Evolutionary conservation across 345 rosid species (phyloP), one percentile per base, ranked within the genome.

Genomic region (Aquilaria sinensis): DNA sequence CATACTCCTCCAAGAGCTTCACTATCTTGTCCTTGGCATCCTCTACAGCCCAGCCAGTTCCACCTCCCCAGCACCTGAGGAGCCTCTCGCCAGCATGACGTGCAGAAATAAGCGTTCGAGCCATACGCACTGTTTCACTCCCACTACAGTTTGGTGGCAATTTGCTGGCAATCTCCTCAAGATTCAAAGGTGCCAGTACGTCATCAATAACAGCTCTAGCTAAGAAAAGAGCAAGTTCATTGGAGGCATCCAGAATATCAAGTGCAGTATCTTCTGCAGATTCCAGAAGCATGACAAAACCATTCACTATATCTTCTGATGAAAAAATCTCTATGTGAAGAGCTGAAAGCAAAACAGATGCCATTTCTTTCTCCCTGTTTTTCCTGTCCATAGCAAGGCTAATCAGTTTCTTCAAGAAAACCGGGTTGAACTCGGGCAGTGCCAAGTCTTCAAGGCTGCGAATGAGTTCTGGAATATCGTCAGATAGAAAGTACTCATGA

Each of bases 331-430:
- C 97, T 57, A 95, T 83, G 77, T 95, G 96, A 66, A 95, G 96
- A 57, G 96, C 83, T 50, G 99, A 82, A 8, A 95, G 91, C 69
- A 91, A 81, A 75, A 91, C 85, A 33, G 99, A 95, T 29, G 99
- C 99, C 97, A 95, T 95, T 79, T 95, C 99, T 70, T 91, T 95
- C 81, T 95, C 99, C 77, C 96, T 85, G 73, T 91, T 95, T 78
- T 91, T 95, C 85, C 96, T 81, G 76, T 95, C 99, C 83, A 95
- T 67, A 45, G 99, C 99, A 70, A 95, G 86, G 52, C 92, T 91
- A 15, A 95, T 85, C 58, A 95, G 89, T 73, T 77, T 91, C 87
- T 95, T 95, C 63, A 95, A 53, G 69, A 95, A 95, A 54, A 89
- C 59, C 1, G 97, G 92, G 73, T 95, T 89, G 49, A 66, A 87